A percentile compares a stretch with the other conserved stretches of the same genome.
These are phyloP conservation scores for Candida corydali DNA, from an alignment of 805 yeast genomes.

Conservation along the genomic window DNA sequence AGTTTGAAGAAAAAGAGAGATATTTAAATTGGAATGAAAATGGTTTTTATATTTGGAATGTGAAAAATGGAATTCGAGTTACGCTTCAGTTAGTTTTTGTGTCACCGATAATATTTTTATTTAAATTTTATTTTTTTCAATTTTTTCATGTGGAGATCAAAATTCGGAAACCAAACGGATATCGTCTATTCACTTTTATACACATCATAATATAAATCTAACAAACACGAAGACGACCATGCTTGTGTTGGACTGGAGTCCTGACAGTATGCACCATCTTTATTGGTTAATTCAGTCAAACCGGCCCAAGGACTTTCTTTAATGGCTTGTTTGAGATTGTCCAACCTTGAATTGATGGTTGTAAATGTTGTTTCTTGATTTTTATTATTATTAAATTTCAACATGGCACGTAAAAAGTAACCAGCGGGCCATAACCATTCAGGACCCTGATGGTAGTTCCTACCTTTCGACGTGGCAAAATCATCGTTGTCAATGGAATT, in stretches of 20 bases:
- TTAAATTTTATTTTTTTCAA: no score
- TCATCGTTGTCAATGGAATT: slow-evolving; percentile 79
- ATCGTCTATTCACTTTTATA: slow-evolving; percentile 28
- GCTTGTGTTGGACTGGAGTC: slow-evolving; percentile 97
- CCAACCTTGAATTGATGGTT: slow-evolving; percentile 49
- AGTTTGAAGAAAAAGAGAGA: background rate
- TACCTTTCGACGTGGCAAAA: slow-evolving; percentile 90
- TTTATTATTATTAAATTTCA: slow-evolving; percentile 47
- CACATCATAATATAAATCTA: slow-evolving; percentile 73
- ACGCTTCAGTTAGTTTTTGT: background rate
- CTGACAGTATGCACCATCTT: slow-evolving; percentile 71
- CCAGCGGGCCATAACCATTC: slow-evolving; percentile 97
- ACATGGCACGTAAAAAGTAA: slow-evolving; percentile 76
- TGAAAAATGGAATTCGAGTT: background rate
- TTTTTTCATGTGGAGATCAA: slow-evolving; percentile 1
- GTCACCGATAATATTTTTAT: background rate
- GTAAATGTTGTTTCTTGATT: slow-evolving; percentile 43
- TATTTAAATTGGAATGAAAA: background rate
- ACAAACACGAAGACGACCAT: slow-evolving; percentile 85
- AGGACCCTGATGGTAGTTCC: slow-evolving; percentile 98
- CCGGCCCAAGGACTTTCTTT: slow-evolving; percentile 88
- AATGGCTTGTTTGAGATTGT: slow-evolving; percentile 67
- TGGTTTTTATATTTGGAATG: slow-evolving; percentile 1
- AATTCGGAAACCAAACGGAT: slow-evolving; percentile 4
- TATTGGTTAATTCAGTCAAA: slow-evolving; percentile 85